Evolutionary conservation across 2,329 filamentous ascomycete genomes (phyloP).

Genomic region (Akanthomyces muscarius): DNA sequence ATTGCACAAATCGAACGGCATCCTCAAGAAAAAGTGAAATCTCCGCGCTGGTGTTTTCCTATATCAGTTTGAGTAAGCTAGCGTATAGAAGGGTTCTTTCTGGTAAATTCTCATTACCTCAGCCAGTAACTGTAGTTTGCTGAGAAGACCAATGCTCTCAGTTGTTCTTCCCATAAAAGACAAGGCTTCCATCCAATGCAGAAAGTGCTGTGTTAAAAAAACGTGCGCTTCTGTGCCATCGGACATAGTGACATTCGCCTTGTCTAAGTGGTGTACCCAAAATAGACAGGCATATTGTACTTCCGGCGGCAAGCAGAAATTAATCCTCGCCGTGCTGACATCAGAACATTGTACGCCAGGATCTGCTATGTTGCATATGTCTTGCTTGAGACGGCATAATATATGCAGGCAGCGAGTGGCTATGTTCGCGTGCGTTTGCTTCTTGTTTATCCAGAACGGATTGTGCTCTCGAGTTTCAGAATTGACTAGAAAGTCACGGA

Average conservation of each 20-base stretch:
- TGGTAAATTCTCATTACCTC: neutral
- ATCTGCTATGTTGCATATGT: neutral
- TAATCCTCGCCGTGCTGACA: neutral
- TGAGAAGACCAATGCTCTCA: neutral
- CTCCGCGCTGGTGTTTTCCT: neutral
- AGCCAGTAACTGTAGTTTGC: neutral
- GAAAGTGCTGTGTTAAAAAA: neutral
- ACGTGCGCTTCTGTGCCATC: neutral
- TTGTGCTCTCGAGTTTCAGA: constrained; percentile 20
- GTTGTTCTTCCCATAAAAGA: neutral
- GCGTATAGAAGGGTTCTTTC: too few species aligned
- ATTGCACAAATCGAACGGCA: neutral
- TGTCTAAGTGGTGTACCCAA: neutral
- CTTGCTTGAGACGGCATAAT: neutral
- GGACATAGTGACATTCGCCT: neutral
- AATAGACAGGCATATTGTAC: neutral
- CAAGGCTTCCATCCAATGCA: constrained; percentile 6
- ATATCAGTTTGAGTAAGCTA: neutral
- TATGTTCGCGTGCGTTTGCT: constrained; percentile 14
- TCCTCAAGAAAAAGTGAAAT: neutral
- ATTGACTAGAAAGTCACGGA: constrained; percentile 29
- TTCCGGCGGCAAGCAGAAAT: neutral
- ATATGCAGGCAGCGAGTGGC: neutral
- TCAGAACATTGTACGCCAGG: neutral
- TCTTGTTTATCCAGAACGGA: constrained; percentile 32